These are phyloP conservation scores for Dictyostelium firmibasis DNA, from an alignment of 78 protist genomes.

Conservation along the genomic window DNA sequence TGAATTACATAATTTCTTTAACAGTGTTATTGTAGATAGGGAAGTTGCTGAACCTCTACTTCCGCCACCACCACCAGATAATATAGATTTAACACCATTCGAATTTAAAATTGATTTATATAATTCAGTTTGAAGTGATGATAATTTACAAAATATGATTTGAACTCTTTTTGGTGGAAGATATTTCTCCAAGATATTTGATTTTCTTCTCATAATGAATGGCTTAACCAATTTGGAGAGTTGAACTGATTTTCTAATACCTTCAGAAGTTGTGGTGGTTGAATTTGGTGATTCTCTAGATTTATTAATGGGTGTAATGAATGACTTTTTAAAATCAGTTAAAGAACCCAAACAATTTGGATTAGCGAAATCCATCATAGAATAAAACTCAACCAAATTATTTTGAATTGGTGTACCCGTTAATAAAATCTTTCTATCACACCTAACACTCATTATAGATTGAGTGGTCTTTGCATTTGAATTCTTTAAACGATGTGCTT, in stretches of 20 bases:
- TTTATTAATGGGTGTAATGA: constrained; percentile 43
- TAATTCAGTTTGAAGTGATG: constrained; percentile 42
- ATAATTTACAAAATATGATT: constrained; percentile 70
- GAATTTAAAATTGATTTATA: constrained; percentile 39
- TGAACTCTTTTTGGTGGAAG: constrained; percentile 88
- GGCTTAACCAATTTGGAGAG: constrained; percentile 33
- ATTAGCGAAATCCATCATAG: constrained; percentile 85
- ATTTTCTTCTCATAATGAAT: constrained; percentile 86
- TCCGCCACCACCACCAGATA: neutral
- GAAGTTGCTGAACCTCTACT: neutral
- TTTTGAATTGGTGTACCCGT: constrained; percentile 96
- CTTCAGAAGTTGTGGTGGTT: neutral
- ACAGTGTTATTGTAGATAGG: constrained; percentile 54
- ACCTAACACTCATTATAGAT: constrained; percentile 37
- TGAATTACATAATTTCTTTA: constrained; percentile 82
- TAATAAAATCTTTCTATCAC: constrained; percentile 78
- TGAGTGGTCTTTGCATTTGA: constrained; percentile 40
- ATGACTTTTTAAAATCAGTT: constrained; percentile 1
- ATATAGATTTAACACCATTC: neutral
- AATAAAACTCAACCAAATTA: constrained; percentile 81
- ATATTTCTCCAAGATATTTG: constrained; percentile 65
- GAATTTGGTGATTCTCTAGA: constrained; percentile 1
- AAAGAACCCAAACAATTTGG: constrained; percentile 82
- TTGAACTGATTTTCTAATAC: constrained; percentile 17
- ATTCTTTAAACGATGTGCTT: constrained; percentile 92